A percentile compares a stretch with the other conserved stretches of the same genome.
Evolutionary conservation across 768 basidiomycete species (phyloP).

Genomic region (Gautieria morchelliformis): DNA sequence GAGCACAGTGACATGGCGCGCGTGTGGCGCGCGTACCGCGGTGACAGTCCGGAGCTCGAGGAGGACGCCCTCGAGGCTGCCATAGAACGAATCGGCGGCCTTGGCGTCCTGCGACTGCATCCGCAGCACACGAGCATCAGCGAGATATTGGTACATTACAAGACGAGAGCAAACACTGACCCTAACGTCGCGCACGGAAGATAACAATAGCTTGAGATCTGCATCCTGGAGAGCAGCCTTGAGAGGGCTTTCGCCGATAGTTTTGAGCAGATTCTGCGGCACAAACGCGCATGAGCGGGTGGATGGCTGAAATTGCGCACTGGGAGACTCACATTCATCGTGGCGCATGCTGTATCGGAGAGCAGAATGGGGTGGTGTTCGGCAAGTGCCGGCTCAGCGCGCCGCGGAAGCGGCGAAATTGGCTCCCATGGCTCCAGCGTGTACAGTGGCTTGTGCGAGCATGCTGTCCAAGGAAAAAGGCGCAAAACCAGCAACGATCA

Average conservation of each 20-base stretch:
- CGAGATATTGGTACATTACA: slow-evolving; percentile 15
- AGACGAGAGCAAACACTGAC: slow-evolving; percentile 39
- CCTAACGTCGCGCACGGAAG: slow-evolving; percentile 79
- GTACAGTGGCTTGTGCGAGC: no score
- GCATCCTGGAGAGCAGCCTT: slow-evolving; percentile 48
- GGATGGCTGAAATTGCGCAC: slow-evolving; percentile 19
- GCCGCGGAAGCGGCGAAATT: not conserved
- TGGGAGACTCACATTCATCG: slow-evolving; percentile 28
- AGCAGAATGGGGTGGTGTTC: slow-evolving; percentile 1
- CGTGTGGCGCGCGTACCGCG: slow-evolving; percentile 34
- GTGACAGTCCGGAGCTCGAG: slow-evolving; percentile 74
- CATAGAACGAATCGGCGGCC: slow-evolving; percentile 83
- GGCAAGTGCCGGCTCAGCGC: slow-evolving; percentile 3
- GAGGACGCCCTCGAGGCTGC: slow-evolving; percentile 83
- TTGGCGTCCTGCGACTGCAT: slow-evolving; percentile 50
- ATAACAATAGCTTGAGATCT: slow-evolving; percentile 75
- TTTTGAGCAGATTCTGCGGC: slow-evolving; percentile 77
- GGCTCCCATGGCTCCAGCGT: no score
- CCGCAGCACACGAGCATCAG: slow-evolving; percentile 20
- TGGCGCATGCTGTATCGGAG: slow-evolving; percentile 3
- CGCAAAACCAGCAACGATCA: no score
- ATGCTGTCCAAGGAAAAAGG: no score
- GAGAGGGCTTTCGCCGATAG: slow-evolving; percentile 69
- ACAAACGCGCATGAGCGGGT: slow-evolving; percentile 11
- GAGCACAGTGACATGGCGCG: slow-evolving; percentile 14